Base-by-base conservation (phyloP, 495 filamentous ascomycete genomes). In the Penicillium bialowiezense region DNA sequence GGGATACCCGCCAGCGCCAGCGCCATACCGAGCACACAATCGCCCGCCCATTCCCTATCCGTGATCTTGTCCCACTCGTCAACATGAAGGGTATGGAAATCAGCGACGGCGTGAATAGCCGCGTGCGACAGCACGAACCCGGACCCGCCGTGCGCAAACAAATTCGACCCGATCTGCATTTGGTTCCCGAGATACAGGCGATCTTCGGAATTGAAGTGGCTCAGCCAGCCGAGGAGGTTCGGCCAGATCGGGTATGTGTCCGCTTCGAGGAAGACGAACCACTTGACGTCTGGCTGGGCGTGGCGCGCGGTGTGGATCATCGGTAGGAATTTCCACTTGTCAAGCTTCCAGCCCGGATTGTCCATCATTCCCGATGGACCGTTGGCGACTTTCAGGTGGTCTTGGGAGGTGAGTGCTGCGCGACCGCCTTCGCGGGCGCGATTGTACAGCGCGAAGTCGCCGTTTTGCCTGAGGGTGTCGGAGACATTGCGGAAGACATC, bases 281-380 rank as follows among this genome's bases (percentile, higher is more conserved):
- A 89, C 31, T 80, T 73, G 13, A 69, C 72, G 9, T 74, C 59
- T n/a, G 76, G 75, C 10, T 67, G 63, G 60, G 71, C 64, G 21
- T 61, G 56, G 57, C 76, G 77, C 15, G 82, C 77, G 23, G 78
- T 68, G 34, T 80, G 72, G 51, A 86, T 73, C 72, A 83, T 82
- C 3, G 83, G 80, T 5, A 88, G 67, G 59, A 87, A 87, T 63
- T 87, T 88, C 74, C 81, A 87, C 59, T 85, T 86, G 63, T 88
- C 84, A 12, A 86, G 68, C 44, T 72, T 74, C 83, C 84, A 89
- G 17, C 80, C 85, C 1, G 72, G 69, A 20, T 72, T 74, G 17
- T 63, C 61, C 3, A 40, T 54, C 53, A 69, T 72, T 7, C 70
- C 72, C 26, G 60, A 51, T 0, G 65, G 51, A 13, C 61, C 55